Evolutionary conservation across 257 asterid species (phyloP), one percentile per base, ranked within the genome.

Genomic region (Solanum arcanum): DNA sequence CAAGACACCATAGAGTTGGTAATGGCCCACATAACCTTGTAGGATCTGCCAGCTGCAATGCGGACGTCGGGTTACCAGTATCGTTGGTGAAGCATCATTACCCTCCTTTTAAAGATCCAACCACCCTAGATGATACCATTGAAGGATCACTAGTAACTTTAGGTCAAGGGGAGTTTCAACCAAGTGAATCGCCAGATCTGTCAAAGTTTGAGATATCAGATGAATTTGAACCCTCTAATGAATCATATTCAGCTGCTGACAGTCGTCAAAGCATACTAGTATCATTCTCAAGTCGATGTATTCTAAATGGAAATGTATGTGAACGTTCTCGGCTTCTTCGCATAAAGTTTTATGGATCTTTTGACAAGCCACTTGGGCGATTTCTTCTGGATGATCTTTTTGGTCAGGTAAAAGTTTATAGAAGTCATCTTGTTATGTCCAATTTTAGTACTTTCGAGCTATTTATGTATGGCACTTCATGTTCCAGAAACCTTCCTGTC

Each of bases 301-400:
- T 95, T 89, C 89, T 88, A 23, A 93, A 92, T 86, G 93, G 93
- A 88, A 94, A 93, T 83, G 94, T 95, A 76, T 97, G 99, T 77
- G 99, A 97, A 85, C 94, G 98, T 69, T 92, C 99, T 44, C 91
- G 96, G 47, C 96, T 93, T 86, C 93, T 92, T 46, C 97, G 99
- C 9, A 87, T 96, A 81, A 94, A 96, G 84, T 97, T 95, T 88
- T 97, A 97, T 69, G 95, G 98, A 83, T 89, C 91, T 87, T 96
- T 97, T 82, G 99, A 97, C 93, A 95, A 96, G 89, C 99, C 99
- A 52, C 93, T 97, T 1, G 99, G 99, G 83, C 91, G 96, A 83
- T 95, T 93, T 93, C 97, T 97, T 83, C 93, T 90, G 88, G 97
- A 96, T 88, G 95, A 95, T 92, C 89, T 97, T 52, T 97, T 96